Conservation (phyloP, 169 alveolate species). For the Perkinsus olseni region DNA sequence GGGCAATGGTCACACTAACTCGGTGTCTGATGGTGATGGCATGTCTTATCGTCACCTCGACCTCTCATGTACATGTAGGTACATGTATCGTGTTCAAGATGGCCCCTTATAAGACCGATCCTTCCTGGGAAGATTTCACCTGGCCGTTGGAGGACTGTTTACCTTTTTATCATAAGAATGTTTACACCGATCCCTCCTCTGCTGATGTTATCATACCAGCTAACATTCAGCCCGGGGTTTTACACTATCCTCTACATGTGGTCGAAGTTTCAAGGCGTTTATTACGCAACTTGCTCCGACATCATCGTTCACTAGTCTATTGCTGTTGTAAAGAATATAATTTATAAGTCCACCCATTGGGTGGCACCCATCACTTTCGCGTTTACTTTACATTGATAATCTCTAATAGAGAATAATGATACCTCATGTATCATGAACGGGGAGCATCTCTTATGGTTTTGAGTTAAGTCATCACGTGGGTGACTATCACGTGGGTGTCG, state of each 20-base stretch:
- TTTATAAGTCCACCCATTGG: too few species aligned
- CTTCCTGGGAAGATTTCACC: not conserved
- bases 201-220: not conserved
- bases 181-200: not conserved
- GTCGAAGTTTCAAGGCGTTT: not conserved
- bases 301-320: not conserved
- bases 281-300: not conserved
- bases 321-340: too few species aligned
- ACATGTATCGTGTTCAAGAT: not conserved
- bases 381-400: too few species aligned
- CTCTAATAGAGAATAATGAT: too few species aligned
- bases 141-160: not conserved
- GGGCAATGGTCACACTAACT: not conserved
- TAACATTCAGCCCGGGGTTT: not conserved
- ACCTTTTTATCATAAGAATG: not conserved
- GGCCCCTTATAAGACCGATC: not conserved
- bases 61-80: not conserved
- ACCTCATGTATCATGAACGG: too few species aligned
- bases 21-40: not conserved
- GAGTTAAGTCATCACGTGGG: too few species aligned
- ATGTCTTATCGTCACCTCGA: not conserved
- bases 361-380: too few species aligned
- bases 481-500: too few species aligned
- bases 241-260: not conserved
- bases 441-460: too few species aligned